phyloP scores from a whole-genome alignment of 257 asterid species.

The Fraxinus anomala region DNA sequence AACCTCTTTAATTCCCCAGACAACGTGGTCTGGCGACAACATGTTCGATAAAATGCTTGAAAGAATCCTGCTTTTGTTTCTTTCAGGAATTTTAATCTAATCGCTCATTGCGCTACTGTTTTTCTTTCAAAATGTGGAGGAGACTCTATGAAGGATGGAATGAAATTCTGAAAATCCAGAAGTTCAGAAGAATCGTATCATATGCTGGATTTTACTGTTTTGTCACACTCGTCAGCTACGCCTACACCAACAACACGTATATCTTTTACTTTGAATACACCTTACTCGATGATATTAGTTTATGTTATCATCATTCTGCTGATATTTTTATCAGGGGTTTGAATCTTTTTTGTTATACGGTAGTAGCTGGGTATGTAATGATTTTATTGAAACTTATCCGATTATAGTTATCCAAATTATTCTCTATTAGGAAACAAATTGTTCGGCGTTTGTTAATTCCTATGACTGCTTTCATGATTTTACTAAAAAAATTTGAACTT shows the following conservation, averaged over 20 bases:
- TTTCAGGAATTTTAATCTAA: slow-evolving; percentile 25
- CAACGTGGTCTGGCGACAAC: not conserved
- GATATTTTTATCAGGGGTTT: not conserved
- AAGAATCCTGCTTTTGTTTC: not conserved
- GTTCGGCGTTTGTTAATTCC: not conserved
- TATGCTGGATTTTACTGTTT: slow-evolving; percentile 80
- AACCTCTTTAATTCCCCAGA: not conserved
- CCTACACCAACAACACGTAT: slow-evolving; percentile 87
- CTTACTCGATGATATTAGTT: not conserved
- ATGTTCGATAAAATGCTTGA: not conserved
- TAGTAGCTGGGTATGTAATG: not conserved
- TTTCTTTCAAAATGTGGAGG: slow-evolving; percentile 32
- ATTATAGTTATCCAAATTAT: not conserved
- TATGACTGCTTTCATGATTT: not conserved
- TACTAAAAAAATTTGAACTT: not conserved
- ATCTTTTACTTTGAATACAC: slow-evolving; percentile 7
- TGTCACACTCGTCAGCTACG: slow-evolving; percentile 58
- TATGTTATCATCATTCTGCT: not conserved
- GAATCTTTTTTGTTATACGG: not conserved
- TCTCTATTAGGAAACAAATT: not conserved
- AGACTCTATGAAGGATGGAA: slow-evolving; percentile 55
- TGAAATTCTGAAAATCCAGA: slow-evolving; percentile 82
- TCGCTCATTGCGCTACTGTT: slow-evolving; percentile 9
- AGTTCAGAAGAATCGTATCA: slow-evolving; percentile 75
- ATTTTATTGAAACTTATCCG: slow-evolving; percentile 6